Base-by-base conservation (phyloP, 176 grass and related monocot species). In the Hordeum marinum region DNA sequence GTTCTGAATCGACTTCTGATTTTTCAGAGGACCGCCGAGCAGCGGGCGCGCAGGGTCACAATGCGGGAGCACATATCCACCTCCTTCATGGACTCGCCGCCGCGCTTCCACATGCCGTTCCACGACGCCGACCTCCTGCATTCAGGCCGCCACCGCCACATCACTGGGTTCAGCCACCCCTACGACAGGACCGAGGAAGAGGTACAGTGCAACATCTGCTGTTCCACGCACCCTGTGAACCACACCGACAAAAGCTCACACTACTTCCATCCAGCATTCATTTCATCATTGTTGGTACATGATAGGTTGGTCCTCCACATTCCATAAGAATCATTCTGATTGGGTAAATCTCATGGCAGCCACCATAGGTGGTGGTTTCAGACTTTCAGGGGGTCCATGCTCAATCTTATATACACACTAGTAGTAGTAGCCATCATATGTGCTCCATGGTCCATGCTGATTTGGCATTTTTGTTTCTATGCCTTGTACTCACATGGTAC, bases 161-260 rank as follows among this genome's bases (percentile, higher is more conserved):
- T 73, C 6, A 43, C 43, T 55, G 84, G 85, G 25, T 87, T 76
- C 45, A 66, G 61, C 63, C 86, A 89, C 76, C 63, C 84, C 21
- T 84, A 83, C 26, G 69, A 60, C 29, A 92, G 90, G 27, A 63
- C 87, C 7, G 91, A 98, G 80, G 90, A 96, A 58, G 96, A 93
- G 89, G 88, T 94, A 89, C 52, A 10, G 11, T 29, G 14, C 72
- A 85, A 12, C 18, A 77, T 75, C n/a, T 61, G 27, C 10, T 89
- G 8, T 25, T 41, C 39, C 42, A 6, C 18, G 42, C 69, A 50
- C 8, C 9, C 18, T 29, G 25, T 63, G 29, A 46, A 58, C 29
- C 74, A 18, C 32, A 18, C 9, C 3, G 20, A 10, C 77, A 36
- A 26, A 35, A 7, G 35, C 24, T 27, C 31, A 41, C 48, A 89